Evolutionary conservation across 805 yeast species (phyloP), one percentile per base, ranked within the genome.

Genomic region (Wickerhamiella kazuoi): DNA sequence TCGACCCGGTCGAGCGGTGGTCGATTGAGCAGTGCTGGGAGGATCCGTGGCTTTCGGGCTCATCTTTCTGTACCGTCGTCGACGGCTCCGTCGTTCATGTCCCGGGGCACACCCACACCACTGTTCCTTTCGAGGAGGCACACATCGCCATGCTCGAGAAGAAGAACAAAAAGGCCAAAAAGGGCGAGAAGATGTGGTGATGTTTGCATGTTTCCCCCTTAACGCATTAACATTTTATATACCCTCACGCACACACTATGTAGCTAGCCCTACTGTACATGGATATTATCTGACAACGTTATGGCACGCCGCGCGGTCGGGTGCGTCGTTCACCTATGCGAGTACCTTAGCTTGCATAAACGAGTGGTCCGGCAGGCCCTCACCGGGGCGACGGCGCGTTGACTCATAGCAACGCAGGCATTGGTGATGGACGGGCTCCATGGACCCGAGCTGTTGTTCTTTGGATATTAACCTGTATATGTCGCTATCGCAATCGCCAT

Each of bases 101-200:
- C 17, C 57, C 63, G 6, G 76, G 74, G 50, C 97, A 86, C 54
- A 67, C 67, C 26, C 97, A 86, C 55, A 82, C 95, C 1, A 72
- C 72, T 47, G 96, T 86, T 37, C 94, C 84, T 49, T 94, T 81
- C 55, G 76, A 82, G 44, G 93, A 82, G 50, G 97, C 97, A 0
- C 97, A 86, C 57, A 86, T 86, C 61, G 94, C 96, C 9, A 78
- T 86, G 43, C 68, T 86, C 47, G 96, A 86, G 54, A 80, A 76
- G 65, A 80, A 76, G 54, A 59, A 59, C 48, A 53, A 55, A 39
- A 57, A 57, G 53, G 59, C 59, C 32, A 86, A 81, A 62, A 71
- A 68, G 54, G 63, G 70, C 53, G 66, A 60, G 41, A 58, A 51
- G 38, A 51, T 58, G 57, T 58, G 63, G 63, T 58, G 47, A 41